Evolutionary conservation across 176 grass and related monocot genomes (phyloP).

Genomic region (Phoenix dactylifera): DNA sequence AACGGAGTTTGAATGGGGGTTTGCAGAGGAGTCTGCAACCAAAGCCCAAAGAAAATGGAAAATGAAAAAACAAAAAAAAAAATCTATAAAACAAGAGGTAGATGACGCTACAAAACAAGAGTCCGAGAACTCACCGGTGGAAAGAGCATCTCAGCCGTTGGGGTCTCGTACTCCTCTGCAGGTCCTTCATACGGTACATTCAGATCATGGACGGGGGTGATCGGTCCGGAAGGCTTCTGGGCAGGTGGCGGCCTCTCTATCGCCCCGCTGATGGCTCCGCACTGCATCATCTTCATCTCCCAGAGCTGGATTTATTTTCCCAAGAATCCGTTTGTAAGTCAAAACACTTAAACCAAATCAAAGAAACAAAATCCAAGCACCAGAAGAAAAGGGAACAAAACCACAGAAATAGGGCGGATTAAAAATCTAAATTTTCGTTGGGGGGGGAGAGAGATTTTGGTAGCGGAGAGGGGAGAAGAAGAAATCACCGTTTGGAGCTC

Average conservation of each 20-base stretch:
- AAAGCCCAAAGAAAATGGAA: background rate
- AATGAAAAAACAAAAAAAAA: background rate
- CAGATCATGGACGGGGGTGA: background rate
- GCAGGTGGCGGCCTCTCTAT: slow-evolving; percentile 36
- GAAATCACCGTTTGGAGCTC: slow-evolving; percentile 77
- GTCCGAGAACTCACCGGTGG: slow-evolving; percentile 37
- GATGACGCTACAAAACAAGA: background rate
- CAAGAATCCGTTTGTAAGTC: too few relatives aligned
- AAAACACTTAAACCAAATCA: slow-evolving; percentile 23
- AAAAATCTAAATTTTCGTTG: background rate
- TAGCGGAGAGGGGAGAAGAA: background rate
- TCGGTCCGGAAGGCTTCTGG: slow-evolving; percentile 3
- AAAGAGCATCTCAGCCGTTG: slow-evolving; percentile 78
- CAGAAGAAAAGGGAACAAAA: background rate
- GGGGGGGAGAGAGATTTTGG: too few relatives aligned
- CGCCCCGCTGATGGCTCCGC: slow-evolving; percentile 58
- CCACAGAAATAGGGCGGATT: background rate
- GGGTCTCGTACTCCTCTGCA: slow-evolving; percentile 93
- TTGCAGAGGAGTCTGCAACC: slow-evolving; percentile 55
- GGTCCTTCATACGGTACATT: slow-evolving; percentile 87
- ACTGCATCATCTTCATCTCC: slow-evolving; percentile 99
- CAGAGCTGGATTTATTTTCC: slow-evolving; percentile 52
- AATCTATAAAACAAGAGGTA: background rate
- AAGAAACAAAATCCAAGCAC: background rate
- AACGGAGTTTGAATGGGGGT: slow-evolving; percentile 83